phyloP scores from a whole-genome alignment of 2,329 filamentous ascomycete species.

The Cadophora malorum region DNA sequence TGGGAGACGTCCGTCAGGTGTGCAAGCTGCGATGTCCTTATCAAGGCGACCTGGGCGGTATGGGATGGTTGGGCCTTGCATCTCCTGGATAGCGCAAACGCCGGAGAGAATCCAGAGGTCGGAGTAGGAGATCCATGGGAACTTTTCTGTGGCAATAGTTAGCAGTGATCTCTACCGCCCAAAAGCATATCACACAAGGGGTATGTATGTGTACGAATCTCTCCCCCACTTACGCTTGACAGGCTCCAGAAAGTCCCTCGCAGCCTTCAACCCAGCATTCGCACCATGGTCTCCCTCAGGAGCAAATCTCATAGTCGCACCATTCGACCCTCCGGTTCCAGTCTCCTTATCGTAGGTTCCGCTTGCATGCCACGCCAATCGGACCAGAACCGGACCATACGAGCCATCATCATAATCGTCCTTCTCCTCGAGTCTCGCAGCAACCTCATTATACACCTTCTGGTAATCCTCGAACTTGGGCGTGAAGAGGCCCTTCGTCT shows the following conservation, averaged over 20 bases:
- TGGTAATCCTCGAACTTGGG: conserved; percentile 90
- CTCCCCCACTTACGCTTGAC: conserved; percentile 70
- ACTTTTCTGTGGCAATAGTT: conserved; percentile 61
- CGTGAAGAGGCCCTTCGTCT: conserved; percentile 63
- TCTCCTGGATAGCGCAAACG: conserved; percentile 89
- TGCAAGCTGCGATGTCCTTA: conserved; percentile 81
- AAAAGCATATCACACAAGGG: not conserved
- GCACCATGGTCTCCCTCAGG: conserved; percentile 91
- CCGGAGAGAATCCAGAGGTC: conserved; percentile 95
- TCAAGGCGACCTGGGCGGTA: conserved; percentile 88
- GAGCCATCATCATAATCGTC: conserved; percentile 97
- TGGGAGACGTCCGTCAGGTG: conserved; percentile 89
- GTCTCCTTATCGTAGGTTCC: conserved; percentile 92
- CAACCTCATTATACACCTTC: conserved; percentile 90
- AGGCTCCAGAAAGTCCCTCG: conserved; percentile 91
- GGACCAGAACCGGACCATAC: conserved; percentile 89
- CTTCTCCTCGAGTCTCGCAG: conserved; percentile 80
- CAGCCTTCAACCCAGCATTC: conserved; percentile 86
- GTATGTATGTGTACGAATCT: not conserved
- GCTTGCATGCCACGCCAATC: conserved; percentile 92
- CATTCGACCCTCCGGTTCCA: conserved; percentile 90
- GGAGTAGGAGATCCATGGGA: conserved; percentile 95
- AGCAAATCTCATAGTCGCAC: conserved; percentile 94
- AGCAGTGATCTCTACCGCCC: conserved; percentile 22
- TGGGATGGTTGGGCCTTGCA: conserved; percentile 86